phyloP scores from a whole-genome alignment of 2,329 filamentous ascomycete species.

The Fusarium lyarnte region DNA sequence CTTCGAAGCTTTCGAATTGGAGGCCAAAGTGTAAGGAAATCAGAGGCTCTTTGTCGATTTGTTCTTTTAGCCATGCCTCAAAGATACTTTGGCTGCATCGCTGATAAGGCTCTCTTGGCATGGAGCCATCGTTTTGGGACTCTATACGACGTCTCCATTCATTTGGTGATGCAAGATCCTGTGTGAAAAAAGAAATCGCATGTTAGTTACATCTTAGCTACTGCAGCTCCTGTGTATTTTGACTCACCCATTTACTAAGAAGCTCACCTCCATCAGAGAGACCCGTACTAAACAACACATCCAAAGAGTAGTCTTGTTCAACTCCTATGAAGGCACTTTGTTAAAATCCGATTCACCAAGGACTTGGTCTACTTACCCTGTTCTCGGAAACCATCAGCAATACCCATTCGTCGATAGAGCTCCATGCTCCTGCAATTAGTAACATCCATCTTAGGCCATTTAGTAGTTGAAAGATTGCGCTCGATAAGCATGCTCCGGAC shows the following conservation, averaged over 20 bases:
- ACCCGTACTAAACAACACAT: neutral
- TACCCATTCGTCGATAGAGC: neutral
- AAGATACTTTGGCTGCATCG: neutral
- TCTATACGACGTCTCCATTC: neutral
- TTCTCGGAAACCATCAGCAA: neutral
- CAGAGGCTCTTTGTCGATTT: neutral
- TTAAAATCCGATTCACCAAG: neutral
- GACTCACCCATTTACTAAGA: neutral
- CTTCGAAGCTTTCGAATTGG: neutral
- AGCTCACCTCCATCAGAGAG: neutral
- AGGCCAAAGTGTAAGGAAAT: neutral
- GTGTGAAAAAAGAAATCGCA: too few relatives aligned
- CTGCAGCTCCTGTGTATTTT: too few relatives aligned
- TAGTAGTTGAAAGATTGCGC: neutral
- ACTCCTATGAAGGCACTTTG: neutral
- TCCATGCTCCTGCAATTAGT: neutral
- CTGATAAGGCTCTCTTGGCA: constrained; percentile 2
- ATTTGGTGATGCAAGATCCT: neutral
- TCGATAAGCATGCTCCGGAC: neutral
- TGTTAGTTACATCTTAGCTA: too few relatives aligned
- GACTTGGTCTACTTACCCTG: neutral
- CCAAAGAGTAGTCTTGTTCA: neutral
- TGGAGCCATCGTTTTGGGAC: neutral
- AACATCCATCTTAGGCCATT: neutral
- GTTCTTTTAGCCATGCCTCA: neutral